phyloP scores from a whole-genome alignment of 2,329 filamentous ascomycete genomes.

The Nemania bipapillata region DNA sequence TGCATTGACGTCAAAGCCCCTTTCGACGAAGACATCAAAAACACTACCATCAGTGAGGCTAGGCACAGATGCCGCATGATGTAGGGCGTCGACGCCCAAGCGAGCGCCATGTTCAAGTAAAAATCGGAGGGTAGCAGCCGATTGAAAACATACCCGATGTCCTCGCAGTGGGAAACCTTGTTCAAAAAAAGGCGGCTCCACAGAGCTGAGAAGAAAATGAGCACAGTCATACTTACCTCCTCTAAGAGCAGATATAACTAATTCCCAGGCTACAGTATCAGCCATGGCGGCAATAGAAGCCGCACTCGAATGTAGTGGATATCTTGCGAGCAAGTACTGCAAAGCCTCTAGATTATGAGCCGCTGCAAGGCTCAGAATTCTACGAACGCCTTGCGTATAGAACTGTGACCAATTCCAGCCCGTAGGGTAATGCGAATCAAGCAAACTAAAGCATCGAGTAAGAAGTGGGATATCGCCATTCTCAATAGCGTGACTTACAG shows the following conservation, averaged over 20 bases:
- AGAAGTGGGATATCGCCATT: slow-evolving; percentile 9
- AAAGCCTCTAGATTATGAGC: slow-evolving; percentile 1
- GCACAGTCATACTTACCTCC: slow-evolving; percentile 13
- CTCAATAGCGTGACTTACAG: slow-evolving; percentile 9
- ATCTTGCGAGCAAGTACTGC: not conserved
- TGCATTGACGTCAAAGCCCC: not conserved
- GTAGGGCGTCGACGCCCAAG: not conserved
- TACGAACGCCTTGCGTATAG: not conserved
- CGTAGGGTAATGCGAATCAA: not conserved
- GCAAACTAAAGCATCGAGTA: not conserved
- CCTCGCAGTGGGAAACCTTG: not conserved
- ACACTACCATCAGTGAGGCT: not conserved
- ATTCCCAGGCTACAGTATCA: not conserved
- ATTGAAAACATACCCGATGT: not conserved
- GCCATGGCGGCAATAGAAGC: not conserved
- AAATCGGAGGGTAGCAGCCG: slow-evolving; percentile 1
- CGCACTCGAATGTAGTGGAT: slow-evolving; percentile 10
- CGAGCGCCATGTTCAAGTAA: not conserved
- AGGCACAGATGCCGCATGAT: not conserved
- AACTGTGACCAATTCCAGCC: slow-evolving; percentile 20
- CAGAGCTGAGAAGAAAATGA: slow-evolving; percentile 22
- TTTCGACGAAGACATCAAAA: slow-evolving; percentile 12
- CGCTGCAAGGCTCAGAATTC: not conserved
- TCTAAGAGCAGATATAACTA: slow-evolving; percentile 6
- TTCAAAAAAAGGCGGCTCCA: slow-evolving; percentile 17